Base-by-base conservation (phyloP, 2,329 filamentous ascomycete genomes). In the Claviceps capensis region DNA sequence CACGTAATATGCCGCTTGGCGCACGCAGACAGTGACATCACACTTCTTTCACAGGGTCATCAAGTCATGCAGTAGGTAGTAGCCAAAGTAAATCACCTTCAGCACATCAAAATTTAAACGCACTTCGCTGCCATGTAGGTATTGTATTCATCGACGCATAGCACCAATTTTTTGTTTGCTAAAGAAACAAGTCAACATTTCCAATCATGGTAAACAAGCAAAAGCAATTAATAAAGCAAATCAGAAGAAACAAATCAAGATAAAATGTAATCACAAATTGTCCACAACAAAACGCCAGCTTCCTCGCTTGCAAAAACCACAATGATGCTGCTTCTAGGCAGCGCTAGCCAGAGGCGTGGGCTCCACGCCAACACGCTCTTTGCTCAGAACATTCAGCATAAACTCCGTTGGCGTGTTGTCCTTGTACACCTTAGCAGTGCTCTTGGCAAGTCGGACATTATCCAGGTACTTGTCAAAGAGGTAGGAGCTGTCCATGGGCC, bases 381-480 rank as follows among this genome's bases (percentile, higher is more conserved):
- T 95, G 69, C 86, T 85, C 57, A 98, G 74, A 59, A 97, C 79
- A 67, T 97, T 91, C 22, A 95, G 85, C 66, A 97, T 78, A 53
- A 96, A 78, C 61, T 90, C 86, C 60, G 81, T 89, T 34, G 91
- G 91, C 60, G 85, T 82, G 76, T 88, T 95, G 71, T 91, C 88
- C 72, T 87, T 86, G 68, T 85, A 87, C 52, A 84, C 78, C 51
- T 78, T 74, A 70, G 94, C 85, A 67, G 77, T 83, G 62, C 84
- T 79, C 83, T 95, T 97, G 81, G 91, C 95, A 65, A 86, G 80
- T 67, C 82, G 78, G 38, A 97, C 89, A 63, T 85, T 91, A 67
- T 95, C 82, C 46, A 97, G 74, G 73, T 97, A 98, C 74, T 88
- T 88, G 71, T 98, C 93, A 64, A 98, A 98, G 54, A 98, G 78